Evolutionary conservation across 345 rosid genomes (phyloP).

Genomic region (Triadica sebifera): DNA sequence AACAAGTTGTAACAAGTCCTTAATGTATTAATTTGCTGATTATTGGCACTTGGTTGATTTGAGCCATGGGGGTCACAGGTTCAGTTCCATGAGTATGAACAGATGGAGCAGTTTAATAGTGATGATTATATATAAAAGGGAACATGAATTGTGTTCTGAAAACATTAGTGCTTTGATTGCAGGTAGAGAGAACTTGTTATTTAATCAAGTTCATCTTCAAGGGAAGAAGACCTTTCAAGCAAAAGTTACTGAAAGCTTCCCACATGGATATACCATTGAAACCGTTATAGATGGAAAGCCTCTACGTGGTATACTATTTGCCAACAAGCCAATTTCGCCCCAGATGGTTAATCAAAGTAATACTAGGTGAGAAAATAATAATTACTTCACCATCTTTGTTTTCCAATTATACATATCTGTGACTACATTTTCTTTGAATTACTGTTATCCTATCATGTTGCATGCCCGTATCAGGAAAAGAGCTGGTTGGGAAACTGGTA

Average conservation of each 20-base stretch:
- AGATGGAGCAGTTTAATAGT: not conserved
- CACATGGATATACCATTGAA: constrained; percentile 76
- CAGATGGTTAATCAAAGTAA: constrained; percentile 31
- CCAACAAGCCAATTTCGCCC: constrained; percentile 52
- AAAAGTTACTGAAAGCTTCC: constrained; percentile 64
- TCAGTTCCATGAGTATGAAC: not conserved
- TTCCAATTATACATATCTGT: not conserved
- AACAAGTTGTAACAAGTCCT: too few species aligned
- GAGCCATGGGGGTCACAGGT: not conserved
- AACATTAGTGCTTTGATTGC: constrained; percentile 20
- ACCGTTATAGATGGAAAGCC: constrained; percentile 83
- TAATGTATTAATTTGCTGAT: too few species aligned
- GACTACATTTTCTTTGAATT: not conserved
- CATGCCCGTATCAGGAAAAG: constrained; percentile 49
- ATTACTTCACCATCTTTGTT: constrained; percentile 13
- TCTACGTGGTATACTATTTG: constrained; percentile 77
- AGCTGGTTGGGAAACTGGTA: constrained; percentile 34
- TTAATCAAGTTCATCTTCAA: constrained; percentile 40
- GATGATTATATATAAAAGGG: not conserved
- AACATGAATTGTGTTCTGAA: not conserved
- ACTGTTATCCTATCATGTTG: constrained; percentile 16
- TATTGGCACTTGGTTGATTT: not conserved
- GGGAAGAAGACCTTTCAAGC: constrained; percentile 87
- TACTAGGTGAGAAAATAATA: constrained; percentile 42
- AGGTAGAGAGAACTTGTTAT: constrained; percentile 52